These are phyloP conservation scores for Venturia aucupariae DNA, from an alignment of 2,329 filamentous ascomycete genomes.

Conservation along the genomic window DNA sequence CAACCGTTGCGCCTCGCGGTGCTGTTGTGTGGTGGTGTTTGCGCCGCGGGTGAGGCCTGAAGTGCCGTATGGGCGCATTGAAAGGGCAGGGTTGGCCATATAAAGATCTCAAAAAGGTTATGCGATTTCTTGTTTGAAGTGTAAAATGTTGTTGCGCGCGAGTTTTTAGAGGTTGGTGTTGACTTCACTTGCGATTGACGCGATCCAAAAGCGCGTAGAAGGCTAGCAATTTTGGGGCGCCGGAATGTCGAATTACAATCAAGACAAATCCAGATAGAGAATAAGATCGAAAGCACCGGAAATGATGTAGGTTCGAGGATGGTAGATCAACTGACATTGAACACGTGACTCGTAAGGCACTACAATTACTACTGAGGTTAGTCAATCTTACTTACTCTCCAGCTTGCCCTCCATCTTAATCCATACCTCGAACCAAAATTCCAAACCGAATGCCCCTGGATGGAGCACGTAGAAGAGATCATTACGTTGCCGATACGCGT, in stretches of 20 bases:
- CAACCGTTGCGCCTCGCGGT: slow-evolving; percentile 33
- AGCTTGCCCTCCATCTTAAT: background rate
- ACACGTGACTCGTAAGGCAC: too few relatives aligned
- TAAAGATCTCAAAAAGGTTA: background rate
- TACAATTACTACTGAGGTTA: too few relatives aligned
- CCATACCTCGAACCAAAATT: background rate
- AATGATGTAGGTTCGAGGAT: too few relatives aligned
- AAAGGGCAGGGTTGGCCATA: slow-evolving; percentile 3
- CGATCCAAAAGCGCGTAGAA: background rate
- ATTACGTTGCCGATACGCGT: background rate
- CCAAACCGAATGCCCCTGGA: background rate
- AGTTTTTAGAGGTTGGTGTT: background rate
- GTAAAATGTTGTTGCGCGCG: background rate
- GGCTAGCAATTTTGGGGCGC: background rate
- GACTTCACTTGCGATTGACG: background rate
- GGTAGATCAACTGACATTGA: background rate
- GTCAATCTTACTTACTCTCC: too few relatives aligned
- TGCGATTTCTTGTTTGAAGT: background rate
- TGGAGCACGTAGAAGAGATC: background rate
- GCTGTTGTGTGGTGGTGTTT: slow-evolving; percentile 19
- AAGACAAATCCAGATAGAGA: too few relatives aligned
- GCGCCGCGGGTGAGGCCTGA: slow-evolving; percentile 10
- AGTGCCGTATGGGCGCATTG: slow-evolving; percentile 9
- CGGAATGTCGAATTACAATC: too few relatives aligned
- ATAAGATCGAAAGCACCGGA: too few relatives aligned